A percentile compares a stretch with the other conserved stretches of the same genome.
Evolutionary conservation across 345 rosid genomes (phyloP).

Genomic region (Salix udensis): DNA sequence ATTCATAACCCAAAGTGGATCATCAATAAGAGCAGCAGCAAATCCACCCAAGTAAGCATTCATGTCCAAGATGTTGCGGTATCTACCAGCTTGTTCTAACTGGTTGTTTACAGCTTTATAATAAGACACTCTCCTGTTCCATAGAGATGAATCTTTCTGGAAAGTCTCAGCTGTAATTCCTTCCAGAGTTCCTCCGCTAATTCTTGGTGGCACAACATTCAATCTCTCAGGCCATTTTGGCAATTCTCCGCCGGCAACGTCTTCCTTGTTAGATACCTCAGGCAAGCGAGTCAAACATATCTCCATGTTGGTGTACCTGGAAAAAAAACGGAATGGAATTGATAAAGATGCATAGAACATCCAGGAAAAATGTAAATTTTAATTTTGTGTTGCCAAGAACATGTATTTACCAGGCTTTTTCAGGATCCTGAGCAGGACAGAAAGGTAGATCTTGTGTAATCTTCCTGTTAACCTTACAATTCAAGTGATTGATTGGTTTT

Average conservation of each 20-base stretch:
- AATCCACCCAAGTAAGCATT: conserved; percentile 49
- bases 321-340: background rate
- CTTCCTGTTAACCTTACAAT: conserved; percentile 26
- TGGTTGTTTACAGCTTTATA: conserved; percentile 42
- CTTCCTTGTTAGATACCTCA: conserved; percentile 19
- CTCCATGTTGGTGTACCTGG: conserved; percentile 48
- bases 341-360: no score
- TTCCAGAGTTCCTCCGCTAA: conserved; percentile 32
- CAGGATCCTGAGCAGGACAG: conserved; percentile 33
- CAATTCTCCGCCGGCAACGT: conserved; percentile 37
- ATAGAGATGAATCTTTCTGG: conserved; percentile 23
- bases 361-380: background rate
- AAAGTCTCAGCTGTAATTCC: conserved; percentile 40
- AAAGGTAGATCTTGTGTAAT: conserved; percentile 15
- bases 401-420: conserved; percentile 35
- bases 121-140: conserved; percentile 40
- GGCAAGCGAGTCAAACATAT: conserved; percentile 45
- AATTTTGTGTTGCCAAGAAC: background rate
- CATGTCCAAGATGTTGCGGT: conserved; percentile 49
- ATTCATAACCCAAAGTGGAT: conserved; percentile 50
- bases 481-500: conserved; percentile 36
- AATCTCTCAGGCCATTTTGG: conserved; percentile 43
- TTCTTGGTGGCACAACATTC: conserved; percentile 40
- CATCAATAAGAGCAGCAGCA: conserved; percentile 39
- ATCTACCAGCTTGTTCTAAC: conserved; percentile 38